Base-by-base conservation (phyloP, 176 grass and related monocot species). In the Triticum dicoccoides region DNA sequence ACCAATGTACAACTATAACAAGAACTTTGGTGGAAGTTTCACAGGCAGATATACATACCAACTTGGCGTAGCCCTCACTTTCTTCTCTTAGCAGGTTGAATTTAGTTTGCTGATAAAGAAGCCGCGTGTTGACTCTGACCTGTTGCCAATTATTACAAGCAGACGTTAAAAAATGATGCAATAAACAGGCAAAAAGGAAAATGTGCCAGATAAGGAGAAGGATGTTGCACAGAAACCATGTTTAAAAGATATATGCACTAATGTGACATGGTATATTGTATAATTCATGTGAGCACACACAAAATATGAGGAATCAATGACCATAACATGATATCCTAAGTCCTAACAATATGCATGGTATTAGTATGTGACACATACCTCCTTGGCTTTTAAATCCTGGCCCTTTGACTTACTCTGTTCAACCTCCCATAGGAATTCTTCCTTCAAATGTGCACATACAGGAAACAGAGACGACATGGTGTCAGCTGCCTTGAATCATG, bases 81-180 rank as follows among this genome's bases (percentile, higher is more conserved):
- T 99, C 97, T 89, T 99, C 97, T 73, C 92, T 88, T 84, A 99
- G 83, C 76, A 99, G 90, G 78, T 99, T 99, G 74, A 99, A 99
- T 84, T 99, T 99, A 34, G 97, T 97, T 90, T 99, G 97, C 77
- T 99, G 97, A 86, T 99, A 99, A 27, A 99, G 87, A 88, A 99
- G 97, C 4, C 97, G 92, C 33, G 97, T 99, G 83, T 99, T 99
- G 83, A 99, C 97, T 86, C 97, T 99, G 87, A 99, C 97, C 97
- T 99, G 88, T 86, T 89, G 65, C 45, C 67, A 73, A 84, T 44
- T 65, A 85, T 35, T 87, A 67, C 45, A 82, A 87, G 54, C 47
- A 73, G 79, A 38, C 33, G 49, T 71, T 20, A 63, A 75, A 65
- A 18, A 42, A 63, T 27, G 44, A 85, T 41, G 62, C 29, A 76